Base-by-base conservation (phyloP, 1,284 basidiomycete genomes). In the Trichosporon sp. region DNA sequence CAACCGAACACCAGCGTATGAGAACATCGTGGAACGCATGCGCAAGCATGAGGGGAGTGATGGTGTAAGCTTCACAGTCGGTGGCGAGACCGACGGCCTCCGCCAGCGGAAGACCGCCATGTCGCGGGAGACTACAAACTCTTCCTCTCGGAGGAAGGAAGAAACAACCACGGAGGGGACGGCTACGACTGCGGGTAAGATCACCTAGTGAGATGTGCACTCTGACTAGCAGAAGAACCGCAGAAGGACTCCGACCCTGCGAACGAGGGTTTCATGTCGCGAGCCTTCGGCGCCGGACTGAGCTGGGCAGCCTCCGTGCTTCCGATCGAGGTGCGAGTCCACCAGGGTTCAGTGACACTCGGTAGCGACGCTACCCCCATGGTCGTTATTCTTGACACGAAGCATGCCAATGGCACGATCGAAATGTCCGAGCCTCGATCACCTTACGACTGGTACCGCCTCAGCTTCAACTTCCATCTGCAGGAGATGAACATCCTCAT, bases 1-100 rank as follows among this genome's bases (percentile, higher is more conserved):
- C 84, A 98, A 97, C 82, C 87, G 90, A 69, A 95, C 92, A 1
- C 88, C 92, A 2, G 90, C 93, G 4, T 96, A 91, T 81, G 93
- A 98, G 78, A 87, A 88, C 69, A 94, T 98, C 63, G 84, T 95
- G 21, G 87, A 90, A 35, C 89, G 91, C 76, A 89, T 94, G 87
- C 88, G 88, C 71, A 81, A 81, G 70, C 78, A 80, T 48, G 79
- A 80, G 69, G 67, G 40, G 31, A 69, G 68, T 46, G 32, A 67
- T 35, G 66, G 32, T n/a, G 65, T 43, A 11, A 66, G 54, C 0
- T 65, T 69, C 16, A 66, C 48, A n/a, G 31, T 64, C 7, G 48
- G 51, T 14, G 64, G 64, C 35, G 48, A 69, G 31, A 40, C 56
- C 11, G 35, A 8, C 11, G 40, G 65, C 21, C n/a, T 67, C 3